Evolutionary conservation across 768 basidiomycete species (phyloP).

Genomic region (Thelephora aurantiotincta): DNA sequence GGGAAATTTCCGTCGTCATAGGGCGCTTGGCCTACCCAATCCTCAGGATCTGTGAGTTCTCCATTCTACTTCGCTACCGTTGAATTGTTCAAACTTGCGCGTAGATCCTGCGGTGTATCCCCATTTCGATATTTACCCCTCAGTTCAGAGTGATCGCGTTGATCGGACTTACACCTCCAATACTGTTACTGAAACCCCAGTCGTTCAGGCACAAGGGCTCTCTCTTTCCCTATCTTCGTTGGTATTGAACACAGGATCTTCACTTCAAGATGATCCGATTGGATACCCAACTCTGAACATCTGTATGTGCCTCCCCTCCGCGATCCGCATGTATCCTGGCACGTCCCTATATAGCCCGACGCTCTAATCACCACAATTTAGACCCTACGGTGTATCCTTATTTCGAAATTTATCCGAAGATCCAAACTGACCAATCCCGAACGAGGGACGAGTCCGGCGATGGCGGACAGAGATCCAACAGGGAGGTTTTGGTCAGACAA

Average conservation of each 20-base stretch:
- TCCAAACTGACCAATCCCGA: neutral
- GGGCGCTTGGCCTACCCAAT: conserved; percentile 23
- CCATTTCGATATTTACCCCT: conserved; percentile 16
- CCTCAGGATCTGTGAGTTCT: conserved; percentile 15
- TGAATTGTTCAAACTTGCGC: neutral
- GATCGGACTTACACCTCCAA: neutral
- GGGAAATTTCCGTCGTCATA: neutral
- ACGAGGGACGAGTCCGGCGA: neutral
- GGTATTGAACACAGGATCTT: neutral
- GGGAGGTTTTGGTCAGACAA: neutral
- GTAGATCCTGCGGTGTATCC: conserved; percentile 27
- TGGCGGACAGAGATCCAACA: neutral
- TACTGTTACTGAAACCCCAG: neutral
- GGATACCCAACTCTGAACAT: conserved; percentile 13
- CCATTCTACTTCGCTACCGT: neutral
- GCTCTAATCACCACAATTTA: conserved; percentile 1
- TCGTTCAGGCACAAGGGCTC: neutral
- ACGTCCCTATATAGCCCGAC: neutral
- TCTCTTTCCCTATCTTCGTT: neutral
- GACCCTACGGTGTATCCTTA: conserved; percentile 15
- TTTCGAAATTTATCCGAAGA: conserved; percentile 11
- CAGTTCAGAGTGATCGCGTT: conserved; percentile 1
- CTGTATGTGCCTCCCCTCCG: conserved; percentile 10
- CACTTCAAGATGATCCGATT: neutral
- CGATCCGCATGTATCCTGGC: neutral